Conservation (phyloP, 2,329 filamentous ascomycete genomes). For the Setomelanomma holmii region DNA sequence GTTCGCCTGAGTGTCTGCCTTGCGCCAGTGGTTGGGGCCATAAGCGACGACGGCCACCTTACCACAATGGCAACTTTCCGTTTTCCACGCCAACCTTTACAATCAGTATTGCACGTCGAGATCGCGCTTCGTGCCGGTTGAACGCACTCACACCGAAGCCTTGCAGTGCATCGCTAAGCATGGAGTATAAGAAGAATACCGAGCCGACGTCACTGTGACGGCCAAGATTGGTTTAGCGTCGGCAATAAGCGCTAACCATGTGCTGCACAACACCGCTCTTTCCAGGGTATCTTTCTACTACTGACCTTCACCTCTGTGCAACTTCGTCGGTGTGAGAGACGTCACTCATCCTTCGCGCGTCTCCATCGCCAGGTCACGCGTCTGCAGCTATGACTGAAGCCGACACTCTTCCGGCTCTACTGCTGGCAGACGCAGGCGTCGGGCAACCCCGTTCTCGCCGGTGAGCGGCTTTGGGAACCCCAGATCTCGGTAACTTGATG, state of each 20-base stretch:
- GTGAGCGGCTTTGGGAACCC: conserved; percentile 13
- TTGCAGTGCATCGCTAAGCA: conserved; percentile 11
- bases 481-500: conserved; percentile 17
- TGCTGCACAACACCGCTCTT: conserved; percentile 36
- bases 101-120: background rate
- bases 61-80: conserved; percentile 1
- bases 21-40: conserved; percentile 7
- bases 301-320: conserved; percentile 9
- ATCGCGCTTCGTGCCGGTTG: conserved; percentile 4
- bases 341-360: conserved; percentile 20
- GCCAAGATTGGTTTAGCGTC: conserved; percentile 8
- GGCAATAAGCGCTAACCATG: conserved; percentile 9
- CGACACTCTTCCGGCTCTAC: conserved; percentile 8
- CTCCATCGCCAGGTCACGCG: conserved; percentile 5
- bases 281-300: conserved; percentile 16
- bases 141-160: conserved; percentile 5
- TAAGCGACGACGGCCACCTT: conserved; percentile 4
- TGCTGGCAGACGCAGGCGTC: conserved; percentile 11
- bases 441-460: conserved; percentile 16
- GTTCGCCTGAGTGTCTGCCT: conserved; percentile 21
- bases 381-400: conserved; percentile 10
- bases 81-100: background rate
- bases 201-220: conserved; percentile 25
- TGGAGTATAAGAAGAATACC: background rate
- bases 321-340: conserved; percentile 40